A percentile compares a stretch with the other conserved stretches of the same genome.
These are phyloP conservation scores for Fomitiporia mediterranea DNA, from an alignment of 1,284 basidiomycete species.

Conservation along the genomic window DNA sequence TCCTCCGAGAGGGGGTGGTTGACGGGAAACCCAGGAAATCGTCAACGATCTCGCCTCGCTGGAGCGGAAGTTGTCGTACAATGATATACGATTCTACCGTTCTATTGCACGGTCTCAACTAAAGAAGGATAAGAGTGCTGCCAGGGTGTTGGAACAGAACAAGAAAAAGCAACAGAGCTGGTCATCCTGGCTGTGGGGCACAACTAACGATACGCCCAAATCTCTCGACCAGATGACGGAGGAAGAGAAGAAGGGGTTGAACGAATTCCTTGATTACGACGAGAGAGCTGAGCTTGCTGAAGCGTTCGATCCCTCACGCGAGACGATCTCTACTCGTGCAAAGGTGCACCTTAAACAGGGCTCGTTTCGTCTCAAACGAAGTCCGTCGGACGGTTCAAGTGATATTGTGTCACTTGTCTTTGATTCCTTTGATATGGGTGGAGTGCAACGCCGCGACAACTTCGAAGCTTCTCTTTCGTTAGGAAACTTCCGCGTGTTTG, in stretches of 20 bases:
- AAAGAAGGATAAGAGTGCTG: constrained; percentile 77
- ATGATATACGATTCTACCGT: constrained; percentile 97
- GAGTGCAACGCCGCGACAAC: constrained; percentile 85
- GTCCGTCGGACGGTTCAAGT: constrained; percentile 55
- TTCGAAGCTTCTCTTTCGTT: constrained; percentile 81
- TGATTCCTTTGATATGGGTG: constrained; percentile 82
- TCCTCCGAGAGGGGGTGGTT: not conserved
- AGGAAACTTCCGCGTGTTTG: constrained; percentile 86
- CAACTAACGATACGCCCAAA: constrained; percentile 30
- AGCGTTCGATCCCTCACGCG: constrained; percentile 67
- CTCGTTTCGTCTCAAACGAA: constrained; percentile 75
- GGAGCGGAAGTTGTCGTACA: constrained; percentile 85
- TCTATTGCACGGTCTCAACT: constrained; percentile 91
- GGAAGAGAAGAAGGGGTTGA: constrained; percentile 89
- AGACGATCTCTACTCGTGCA: constrained; percentile 80
- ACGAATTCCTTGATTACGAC: constrained; percentile 93
- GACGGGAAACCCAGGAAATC: constrained; percentile 13
- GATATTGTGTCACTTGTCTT: constrained; percentile 91
- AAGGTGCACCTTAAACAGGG: constrained; percentile 81
- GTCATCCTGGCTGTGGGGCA: constrained; percentile 81
- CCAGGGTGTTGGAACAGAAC: constrained; percentile 67
- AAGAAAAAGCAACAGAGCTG: constrained; percentile 46
- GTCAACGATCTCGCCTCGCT: constrained; percentile 62
- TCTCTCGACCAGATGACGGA: constrained; percentile 75
- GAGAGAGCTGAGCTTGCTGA: constrained; percentile 73